Base-by-base conservation (phyloP, 2,329 filamentous ascomycete genomes). In the Cercospora janseana region DNA sequence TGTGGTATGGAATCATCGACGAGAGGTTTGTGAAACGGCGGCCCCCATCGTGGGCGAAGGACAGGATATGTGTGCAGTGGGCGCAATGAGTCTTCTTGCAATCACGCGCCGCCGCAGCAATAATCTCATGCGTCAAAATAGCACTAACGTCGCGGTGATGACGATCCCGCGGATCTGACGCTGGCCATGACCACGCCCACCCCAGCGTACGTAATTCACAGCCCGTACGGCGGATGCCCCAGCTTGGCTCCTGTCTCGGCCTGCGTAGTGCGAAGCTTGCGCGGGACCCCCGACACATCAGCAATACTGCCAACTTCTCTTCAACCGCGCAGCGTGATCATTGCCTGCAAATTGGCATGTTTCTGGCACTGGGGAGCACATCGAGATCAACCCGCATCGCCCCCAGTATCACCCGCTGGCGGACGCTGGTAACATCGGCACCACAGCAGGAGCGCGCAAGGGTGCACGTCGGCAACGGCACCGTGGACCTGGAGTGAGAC, bases 401-500 rank as follows among this genome's bases (percentile, higher is more conserved):
- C 23, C 16, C 16, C 34, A 20, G 34, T 20, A 21, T 38, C 34
- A 23, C 18, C 34, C 34, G 8, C 34, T 18, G 31, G 31, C 31
- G 31, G 15, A 18, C 31, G 31, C 31, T 34, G 18, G 26, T 21
- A n/a, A 26, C 29, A 23, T 46, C n/a, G 20, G 42, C 29, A 15
- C 44, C 21, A 24, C 44, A 16, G 15, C 31, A 16, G n/a, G 31
- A 46, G 23, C 44, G 32, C 31, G 32, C 32, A 9, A 31, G 24
- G 15, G 44, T 46, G 23, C 44, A 24, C 32, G 43, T 57, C 18
- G 73, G 72, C 35, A 75, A 71, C 58, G 73, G 72, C 49, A 61
- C 59, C 37, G 67, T 75, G 34, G 67, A 55, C 29, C 52, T 76
- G 37, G 69, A 73, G 72, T 74, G 63, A 28, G 42, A 38, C 6